A percentile compares a stretch with the other conserved stretches of the same genome.
Conservation (phyloP, 2,329 filamentous ascomycete genomes). For the Immersiporthe knoxdaviesiana region DNA sequence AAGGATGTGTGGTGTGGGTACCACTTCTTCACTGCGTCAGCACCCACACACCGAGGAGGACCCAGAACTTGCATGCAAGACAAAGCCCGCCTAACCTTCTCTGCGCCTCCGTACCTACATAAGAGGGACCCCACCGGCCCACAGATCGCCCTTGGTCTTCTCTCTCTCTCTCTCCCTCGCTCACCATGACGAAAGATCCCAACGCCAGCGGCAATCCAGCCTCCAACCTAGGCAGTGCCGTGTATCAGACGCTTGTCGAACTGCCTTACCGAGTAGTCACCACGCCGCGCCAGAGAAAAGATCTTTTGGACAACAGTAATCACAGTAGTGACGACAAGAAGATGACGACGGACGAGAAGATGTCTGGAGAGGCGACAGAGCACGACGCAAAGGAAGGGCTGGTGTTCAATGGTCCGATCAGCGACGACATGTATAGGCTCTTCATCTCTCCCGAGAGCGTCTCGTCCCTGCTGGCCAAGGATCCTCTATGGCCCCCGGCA, state of each 20-base stretch:
- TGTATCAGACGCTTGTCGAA: slow-evolving; percentile 38
- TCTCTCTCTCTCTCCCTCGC: too few species aligned
- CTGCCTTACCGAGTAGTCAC: slow-evolving; percentile 39
- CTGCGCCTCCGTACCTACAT: background rate
- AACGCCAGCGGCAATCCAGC: slow-evolving; percentile 22
- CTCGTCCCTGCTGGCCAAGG: slow-evolving; percentile 57
- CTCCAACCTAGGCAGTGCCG: slow-evolving; percentile 17
- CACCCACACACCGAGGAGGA: background rate
- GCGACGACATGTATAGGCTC: slow-evolving; percentile 52
- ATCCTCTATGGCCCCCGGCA: slow-evolving; percentile 54
- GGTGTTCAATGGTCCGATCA: slow-evolving; percentile 37
- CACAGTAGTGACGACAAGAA: background rate
- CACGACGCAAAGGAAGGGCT: slow-evolving; percentile 20
- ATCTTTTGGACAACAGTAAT: background rate
- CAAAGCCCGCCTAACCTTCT: background rate
- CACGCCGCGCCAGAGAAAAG: slow-evolving; percentile 32
- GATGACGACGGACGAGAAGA: slow-evolving; percentile 9
- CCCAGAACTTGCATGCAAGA: slow-evolving; percentile 8
- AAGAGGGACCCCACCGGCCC: background rate
- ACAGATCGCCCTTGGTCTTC: background rate
- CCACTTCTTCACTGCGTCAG: slow-evolving; percentile 1
- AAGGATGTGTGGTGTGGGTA: background rate
- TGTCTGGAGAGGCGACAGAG: slow-evolving; percentile 7
- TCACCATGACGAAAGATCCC: slow-evolving; percentile 13
- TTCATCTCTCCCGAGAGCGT: slow-evolving; percentile 59